Percentiles rank a stretch among this genome's conserved stretches.
phyloP scores from a whole-genome alignment of 495 filamentous ascomycete species.

The Halenospora varia region DNA sequence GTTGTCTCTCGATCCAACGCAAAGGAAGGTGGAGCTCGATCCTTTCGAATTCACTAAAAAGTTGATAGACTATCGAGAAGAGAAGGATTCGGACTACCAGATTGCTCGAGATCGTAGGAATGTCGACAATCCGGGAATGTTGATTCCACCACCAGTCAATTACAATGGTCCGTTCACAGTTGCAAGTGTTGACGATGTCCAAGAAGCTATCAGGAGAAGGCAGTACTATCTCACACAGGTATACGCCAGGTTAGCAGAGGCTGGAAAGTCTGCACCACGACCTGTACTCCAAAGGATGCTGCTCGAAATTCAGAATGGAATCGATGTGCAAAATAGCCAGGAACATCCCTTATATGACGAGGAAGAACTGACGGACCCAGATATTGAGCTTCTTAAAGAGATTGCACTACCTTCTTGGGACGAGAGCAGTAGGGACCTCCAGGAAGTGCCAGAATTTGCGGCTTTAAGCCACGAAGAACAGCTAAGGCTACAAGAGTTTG shows the following conservation, averaged over 20 bases:
- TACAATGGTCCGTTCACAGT: conserved; percentile 17
- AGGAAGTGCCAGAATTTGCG: neutral
- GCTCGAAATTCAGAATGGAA: neutral
- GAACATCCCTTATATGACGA: neutral
- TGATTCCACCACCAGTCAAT: conserved; percentile 13
- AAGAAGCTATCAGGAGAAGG: neutral
- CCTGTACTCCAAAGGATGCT: neutral
- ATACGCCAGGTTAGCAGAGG: neutral
- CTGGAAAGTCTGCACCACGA: neutral
- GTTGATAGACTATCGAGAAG: conserved; percentile 4
- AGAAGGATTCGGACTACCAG: conserved; percentile 16
- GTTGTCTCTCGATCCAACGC: conserved; percentile 17
- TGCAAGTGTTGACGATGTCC: neutral
- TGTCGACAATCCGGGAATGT: neutral
- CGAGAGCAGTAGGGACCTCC: neutral
- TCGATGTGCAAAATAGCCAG: neutral
- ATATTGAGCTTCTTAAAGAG: neutral
- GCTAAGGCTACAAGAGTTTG: neutral
- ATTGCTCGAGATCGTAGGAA: conserved; percentile 5
- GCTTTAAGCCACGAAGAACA: neutral
- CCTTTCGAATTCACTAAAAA: conserved; percentile 20
- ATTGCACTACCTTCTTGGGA: conserved; percentile 1
- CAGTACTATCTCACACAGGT: neutral
- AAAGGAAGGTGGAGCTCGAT: conserved; percentile 18
- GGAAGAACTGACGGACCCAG: neutral